A percentile compares a stretch with the other conserved stretches of the same genome.
Evolutionary conservation across 352 stramenopile species (phyloP).

Genomic region (Globisporangium alternatum): DNA sequence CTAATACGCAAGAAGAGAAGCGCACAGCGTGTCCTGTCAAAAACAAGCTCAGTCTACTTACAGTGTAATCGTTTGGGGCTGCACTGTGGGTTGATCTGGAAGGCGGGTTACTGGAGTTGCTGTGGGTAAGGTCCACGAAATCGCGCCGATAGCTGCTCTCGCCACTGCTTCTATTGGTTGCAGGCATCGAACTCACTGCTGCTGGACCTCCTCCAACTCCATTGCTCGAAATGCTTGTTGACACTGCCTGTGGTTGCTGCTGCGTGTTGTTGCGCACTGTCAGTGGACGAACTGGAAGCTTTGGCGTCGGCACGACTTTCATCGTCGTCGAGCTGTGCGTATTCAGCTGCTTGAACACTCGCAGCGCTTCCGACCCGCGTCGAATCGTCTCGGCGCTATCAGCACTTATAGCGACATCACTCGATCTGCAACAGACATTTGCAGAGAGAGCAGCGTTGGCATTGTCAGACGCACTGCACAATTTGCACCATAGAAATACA

Average conservation of each 20-base stretch:
- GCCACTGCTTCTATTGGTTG: background rate
- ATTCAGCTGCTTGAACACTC: constrained; percentile 16
- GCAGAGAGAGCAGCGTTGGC: background rate
- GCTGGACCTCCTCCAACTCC: background rate
- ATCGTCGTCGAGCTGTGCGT: constrained; percentile 18
- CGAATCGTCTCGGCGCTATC: constrained; percentile 33
- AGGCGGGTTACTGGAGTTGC: background rate
- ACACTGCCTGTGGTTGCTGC: background rate
- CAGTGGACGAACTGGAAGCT: constrained; percentile 1
- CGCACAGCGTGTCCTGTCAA: background rate
- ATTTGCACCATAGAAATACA: background rate
- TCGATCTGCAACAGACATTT: constrained; percentile 3
- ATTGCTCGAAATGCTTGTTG: background rate
- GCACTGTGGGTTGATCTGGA: background rate
- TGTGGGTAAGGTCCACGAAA: constrained; percentile 30
- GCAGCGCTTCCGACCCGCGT: constrained; percentile 34
- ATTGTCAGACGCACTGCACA: background rate
- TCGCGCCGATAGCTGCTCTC: constrained; percentile 6
- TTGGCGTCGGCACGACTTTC: constrained; percentile 41
- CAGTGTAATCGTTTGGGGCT: background rate
- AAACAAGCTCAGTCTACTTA: background rate
- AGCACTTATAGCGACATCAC: background rate
- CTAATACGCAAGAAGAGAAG: background rate
- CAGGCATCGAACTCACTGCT: background rate
- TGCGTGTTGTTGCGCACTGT: background rate